These are phyloP conservation scores for Alternaria triticina DNA, from an alignment of 2,329 filamentous ascomycete genomes.

Conservation along the genomic window DNA sequence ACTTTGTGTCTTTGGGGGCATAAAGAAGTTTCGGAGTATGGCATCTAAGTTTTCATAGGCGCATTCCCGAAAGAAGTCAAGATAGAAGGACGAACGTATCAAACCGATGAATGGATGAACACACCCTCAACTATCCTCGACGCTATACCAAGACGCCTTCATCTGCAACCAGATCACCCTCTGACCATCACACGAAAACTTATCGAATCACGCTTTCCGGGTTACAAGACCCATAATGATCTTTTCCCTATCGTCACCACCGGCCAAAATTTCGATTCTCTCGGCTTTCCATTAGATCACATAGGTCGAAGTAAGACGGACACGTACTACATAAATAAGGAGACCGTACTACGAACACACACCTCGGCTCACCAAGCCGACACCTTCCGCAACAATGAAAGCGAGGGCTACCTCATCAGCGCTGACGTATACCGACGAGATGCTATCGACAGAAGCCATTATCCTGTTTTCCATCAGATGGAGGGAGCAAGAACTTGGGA, in stretches of 20 bases:
- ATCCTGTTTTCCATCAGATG: slow-evolving; percentile 99
- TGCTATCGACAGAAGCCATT: slow-evolving; percentile 93
- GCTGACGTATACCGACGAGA: slow-evolving; percentile 96
- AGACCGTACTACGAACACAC: slow-evolving; percentile 87
- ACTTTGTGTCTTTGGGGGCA: fast-evolving
- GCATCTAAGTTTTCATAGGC: slow-evolving; percentile 25
- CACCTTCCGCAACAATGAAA: slow-evolving; percentile 74
- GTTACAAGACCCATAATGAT: slow-evolving; percentile 77
- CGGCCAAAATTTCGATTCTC: slow-evolving; percentile 92
- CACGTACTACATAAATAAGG: slow-evolving; percentile 91
- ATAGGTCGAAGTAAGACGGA: slow-evolving; percentile 86
- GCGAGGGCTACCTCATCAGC: slow-evolving; percentile 84
- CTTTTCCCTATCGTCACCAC: slow-evolving; percentile 85
- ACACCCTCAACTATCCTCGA: slow-evolving; percentile 75
- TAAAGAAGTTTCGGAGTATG: neutral
- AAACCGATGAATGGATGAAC: slow-evolving; percentile 84
- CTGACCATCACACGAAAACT: slow-evolving; percentile 88
- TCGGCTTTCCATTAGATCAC: slow-evolving; percentile 88
- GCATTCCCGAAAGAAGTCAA: slow-evolving; percentile 49
- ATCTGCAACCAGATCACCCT: slow-evolving; percentile 89
- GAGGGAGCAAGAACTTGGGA: slow-evolving; percentile 93
- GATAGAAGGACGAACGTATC: slow-evolving; percentile 69
- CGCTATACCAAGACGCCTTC: slow-evolving; percentile 78
- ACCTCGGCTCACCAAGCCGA: slow-evolving; percentile 92
- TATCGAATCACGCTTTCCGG: slow-evolving; percentile 86